Percentiles rank a stretch among this genome's conserved stretches.
Conservation (phyloP, 176 grass and related monocot species). For the Zea luxurians region DNA sequence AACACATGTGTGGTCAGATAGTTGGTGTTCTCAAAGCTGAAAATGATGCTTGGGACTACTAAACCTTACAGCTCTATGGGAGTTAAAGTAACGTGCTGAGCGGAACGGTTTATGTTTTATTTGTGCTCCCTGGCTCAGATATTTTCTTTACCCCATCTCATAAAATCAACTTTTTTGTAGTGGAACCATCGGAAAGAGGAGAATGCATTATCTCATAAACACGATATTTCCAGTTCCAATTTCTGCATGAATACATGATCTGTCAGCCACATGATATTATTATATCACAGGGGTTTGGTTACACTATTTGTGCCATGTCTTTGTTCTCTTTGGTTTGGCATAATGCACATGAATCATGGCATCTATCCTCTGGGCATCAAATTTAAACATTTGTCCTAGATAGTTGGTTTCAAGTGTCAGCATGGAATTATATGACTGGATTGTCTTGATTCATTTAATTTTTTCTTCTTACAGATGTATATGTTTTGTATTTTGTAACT, state of each 20-base stretch:
- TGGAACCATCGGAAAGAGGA: neutral
- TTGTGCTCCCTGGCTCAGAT: neutral
- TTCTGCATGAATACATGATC: neutral
- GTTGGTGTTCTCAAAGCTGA: neutral
- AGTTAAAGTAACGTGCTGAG: neutral
- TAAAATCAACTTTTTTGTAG: neutral
- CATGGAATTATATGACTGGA: neutral
- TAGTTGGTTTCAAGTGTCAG: neutral
- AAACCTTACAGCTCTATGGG: neutral
- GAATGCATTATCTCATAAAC: neutral
- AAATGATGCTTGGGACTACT: neutral
- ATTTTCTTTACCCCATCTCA: neutral
- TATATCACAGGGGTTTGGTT: neutral
- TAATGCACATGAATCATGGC: neutral
- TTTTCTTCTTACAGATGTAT: neutral
- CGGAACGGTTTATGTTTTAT: neutral
- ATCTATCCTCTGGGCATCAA: neutral
- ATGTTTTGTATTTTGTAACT: conserved; percentile 16
- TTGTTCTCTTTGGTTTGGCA: neutral
- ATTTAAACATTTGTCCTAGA: neutral
- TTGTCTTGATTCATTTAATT: neutral
- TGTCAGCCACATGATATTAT: neutral
- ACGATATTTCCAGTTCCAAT: neutral
- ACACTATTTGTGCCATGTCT: neutral
- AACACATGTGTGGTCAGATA: neutral